phyloP scores from a whole-genome alignment of 2,329 filamentous ascomycete species.

The Diaporthe sp. region DNA sequence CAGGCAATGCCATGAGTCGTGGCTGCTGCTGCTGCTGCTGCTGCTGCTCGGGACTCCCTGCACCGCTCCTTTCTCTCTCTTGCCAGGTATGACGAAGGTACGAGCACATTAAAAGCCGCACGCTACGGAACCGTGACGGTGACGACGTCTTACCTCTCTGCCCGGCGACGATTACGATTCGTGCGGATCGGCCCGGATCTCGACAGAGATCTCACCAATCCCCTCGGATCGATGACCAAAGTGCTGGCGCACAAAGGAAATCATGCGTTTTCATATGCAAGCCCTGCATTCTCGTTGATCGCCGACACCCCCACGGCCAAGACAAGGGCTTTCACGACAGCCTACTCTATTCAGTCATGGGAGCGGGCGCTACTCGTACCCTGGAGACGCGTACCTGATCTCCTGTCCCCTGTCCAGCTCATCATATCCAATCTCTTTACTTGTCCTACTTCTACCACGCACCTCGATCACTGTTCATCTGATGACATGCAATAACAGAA shows the following conservation, averaged over 20 bases:
- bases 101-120: not conserved
- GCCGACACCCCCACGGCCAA: not conserved
- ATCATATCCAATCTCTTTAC: not conserved
- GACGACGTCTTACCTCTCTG: not conserved
- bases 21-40: not conserved
- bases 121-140: not conserved
- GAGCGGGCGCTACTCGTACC: not conserved
- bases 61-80: not conserved
- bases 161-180: not conserved
- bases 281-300: not conserved
- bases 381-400: not conserved
- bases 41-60: not conserved
- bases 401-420: too few relatives aligned
- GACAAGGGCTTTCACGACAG: not conserved
- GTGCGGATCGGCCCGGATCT: conserved; percentile 7
- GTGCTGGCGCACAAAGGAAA: not conserved
- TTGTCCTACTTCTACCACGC: not conserved
- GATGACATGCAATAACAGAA: not conserved
- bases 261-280: not conserved
- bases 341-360: not conserved
- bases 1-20: conserved; percentile 18
- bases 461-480: too few relatives aligned
- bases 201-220: conserved; percentile 4
- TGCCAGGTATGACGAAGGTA: not conserved
- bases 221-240: not conserved